Evolutionary conservation across 2,329 filamentous ascomycete species (phyloP), one percentile per base, ranked within the genome.

Genomic region (Colletotrichum camelliae): DNA sequence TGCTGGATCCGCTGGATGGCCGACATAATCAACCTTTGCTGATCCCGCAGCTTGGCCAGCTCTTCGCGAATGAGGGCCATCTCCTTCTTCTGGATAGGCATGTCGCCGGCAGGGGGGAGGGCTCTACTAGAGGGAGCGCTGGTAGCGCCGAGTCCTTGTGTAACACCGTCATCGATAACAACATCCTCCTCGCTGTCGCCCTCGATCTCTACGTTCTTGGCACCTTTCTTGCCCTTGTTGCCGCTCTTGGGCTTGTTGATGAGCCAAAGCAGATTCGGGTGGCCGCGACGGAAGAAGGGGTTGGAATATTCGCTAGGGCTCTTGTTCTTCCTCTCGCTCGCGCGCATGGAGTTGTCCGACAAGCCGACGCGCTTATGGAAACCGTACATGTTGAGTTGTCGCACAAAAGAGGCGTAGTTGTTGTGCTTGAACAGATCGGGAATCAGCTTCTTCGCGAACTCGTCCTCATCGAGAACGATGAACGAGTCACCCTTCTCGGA

Each of bases 341-440:
- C 96, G 79, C 97, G 94, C 94, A 99, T 97, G 0, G 96, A 98
- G 82, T 98, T 98, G 85, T 99, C 97, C 5, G 96, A 98, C 21
- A 99, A 89, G 5, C 95, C 95, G 5, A 97, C 95, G 57, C 95
- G 94, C 88, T 99, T 99, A 89, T 99, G 97, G 81, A 99, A 99
- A 77, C 98, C 96, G 84, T 98, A 98, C 89, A 98, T 98, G 85
- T 98, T 98, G 77, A 98, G 89, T 83, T 98, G 96, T 43, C 96
- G 93, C 71, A 98, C 96, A 83, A 98, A 98, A 78, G 96, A 98
- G 62, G 96, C 96, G 85, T 98, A 98, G 84, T 98, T 98, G 89
- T 96, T 98, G 87, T 99, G 97, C 85, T 99, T 99, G 90, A 99
- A 99, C 77, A 98, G 93, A 84, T 98, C 98, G 1, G 97, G 97